phyloP scores from a whole-genome alignment of 108 stramenopile species.

The Chaetoceros tenuissimus region DNA sequence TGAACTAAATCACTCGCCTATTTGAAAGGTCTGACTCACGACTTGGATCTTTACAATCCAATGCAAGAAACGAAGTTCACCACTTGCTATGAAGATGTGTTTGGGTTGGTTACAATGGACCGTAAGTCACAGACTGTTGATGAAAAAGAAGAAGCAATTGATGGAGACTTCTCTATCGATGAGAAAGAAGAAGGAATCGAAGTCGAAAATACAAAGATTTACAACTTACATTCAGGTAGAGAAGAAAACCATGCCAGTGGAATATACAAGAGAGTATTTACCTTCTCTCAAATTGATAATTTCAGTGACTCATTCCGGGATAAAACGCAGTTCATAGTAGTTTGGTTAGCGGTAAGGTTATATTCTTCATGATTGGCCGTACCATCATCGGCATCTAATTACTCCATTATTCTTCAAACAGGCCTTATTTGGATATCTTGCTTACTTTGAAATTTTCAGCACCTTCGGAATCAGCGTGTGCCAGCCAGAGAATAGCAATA shows the following conservation, averaged over 20 bases:
- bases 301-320: constrained; percentile 18
- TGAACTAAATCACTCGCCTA: too few relatives aligned
- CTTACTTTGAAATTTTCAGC: too few relatives aligned
- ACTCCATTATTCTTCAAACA: too few relatives aligned
- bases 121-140: too few relatives aligned
- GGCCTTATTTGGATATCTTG: background rate
- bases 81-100: constrained; percentile 20
- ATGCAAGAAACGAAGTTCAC: constrained; percentile 19
- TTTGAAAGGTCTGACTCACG: constrained; percentile 18
- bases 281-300: constrained; percentile 15
- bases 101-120: background rate
- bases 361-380: too few relatives aligned
- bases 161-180: too few relatives aligned
- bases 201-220: too few relatives aligned
- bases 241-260: too few relatives aligned
- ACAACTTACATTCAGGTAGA: too few relatives aligned
- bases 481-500: background rate
- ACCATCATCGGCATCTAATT: too few relatives aligned
- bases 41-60: constrained; percentile 18
- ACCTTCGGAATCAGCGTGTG: background rate
- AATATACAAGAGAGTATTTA: constrained; percentile 7
- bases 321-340: background rate
- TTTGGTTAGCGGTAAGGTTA: background rate
- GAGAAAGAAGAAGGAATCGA: too few relatives aligned
- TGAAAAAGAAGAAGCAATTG: too few relatives aligned